Base-by-base conservation (phyloP, 495 filamentous ascomycete genomes). In the Paragyromitra xinjiangensis region DNA sequence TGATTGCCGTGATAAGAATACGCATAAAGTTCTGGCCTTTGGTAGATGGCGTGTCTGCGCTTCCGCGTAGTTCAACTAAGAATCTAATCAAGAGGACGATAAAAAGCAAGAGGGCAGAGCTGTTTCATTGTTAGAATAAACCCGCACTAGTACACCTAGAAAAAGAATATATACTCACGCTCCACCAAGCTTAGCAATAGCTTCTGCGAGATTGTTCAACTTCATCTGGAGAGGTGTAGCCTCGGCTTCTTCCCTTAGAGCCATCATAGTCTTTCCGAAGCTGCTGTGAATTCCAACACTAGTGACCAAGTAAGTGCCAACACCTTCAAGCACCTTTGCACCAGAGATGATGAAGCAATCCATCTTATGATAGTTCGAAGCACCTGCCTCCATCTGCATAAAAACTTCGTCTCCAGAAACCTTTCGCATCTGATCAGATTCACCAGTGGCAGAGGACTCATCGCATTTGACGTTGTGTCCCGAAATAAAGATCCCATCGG, bases 301-400 rank as follows among this genome's bases (percentile, higher is more conserved):
- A 2, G 92, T 94, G 71, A 93, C 91, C 71, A 95, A 81, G 80
- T 93, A 94, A 8, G 88, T 90, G 6, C 93, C 93, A n/a, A 93
- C 86, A 42, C 93, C 93, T 82, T 94, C 92, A 3, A 92, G 88
- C 7, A 95, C 90, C 82, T 93, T 95, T 1, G 88, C 88, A 37
- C 93, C 93, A 16, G 92, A 94, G 26, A 95, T 87, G 68, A 95
- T 94, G 83, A 95, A 95, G 7, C 91, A 91, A 75, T 95, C 93
- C 81, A 91, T 83, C 71, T 92, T 92, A 71, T 86, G 83, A 14
- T 61, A 68, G 24, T 67, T 68, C 2, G 75, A 51, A 26, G 69
- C 58, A 55, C 89, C 85, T 8, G 88, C 83, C 75, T 92, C 88
- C 51, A 94, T 88, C 22, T 87, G 86, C 22, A 82, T 83, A 79